Evolutionary conservation across 352 stramenopile species (phyloP).

Genomic region (Globisporangium paddicum): DNA sequence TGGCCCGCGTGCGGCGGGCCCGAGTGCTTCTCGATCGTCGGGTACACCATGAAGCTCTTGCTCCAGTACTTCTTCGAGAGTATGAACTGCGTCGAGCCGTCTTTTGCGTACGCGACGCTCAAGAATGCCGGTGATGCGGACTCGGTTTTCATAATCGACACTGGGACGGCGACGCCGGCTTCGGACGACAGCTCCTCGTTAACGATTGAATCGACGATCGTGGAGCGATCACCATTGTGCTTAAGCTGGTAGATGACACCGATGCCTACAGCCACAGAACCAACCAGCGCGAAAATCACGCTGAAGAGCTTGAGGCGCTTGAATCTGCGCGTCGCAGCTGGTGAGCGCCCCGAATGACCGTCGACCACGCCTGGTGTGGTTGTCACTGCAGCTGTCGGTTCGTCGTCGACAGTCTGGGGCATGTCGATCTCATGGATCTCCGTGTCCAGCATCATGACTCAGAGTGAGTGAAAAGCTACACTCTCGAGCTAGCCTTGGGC

Average conservation of each 20-base stretch:
- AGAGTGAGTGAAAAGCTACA: background rate
- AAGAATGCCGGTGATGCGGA: conserved; percentile 28
- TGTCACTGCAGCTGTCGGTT: background rate
- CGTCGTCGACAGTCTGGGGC: background rate
- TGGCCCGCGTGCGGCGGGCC: conserved; percentile 30
- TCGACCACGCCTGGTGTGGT: background rate
- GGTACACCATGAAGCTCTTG: conserved; percentile 64
- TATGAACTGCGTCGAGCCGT: conserved; percentile 35
- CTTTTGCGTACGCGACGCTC: conserved; percentile 26
- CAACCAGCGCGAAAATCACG: conserved; percentile 11
- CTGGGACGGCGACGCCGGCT: background rate
- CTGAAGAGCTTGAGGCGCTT: conserved; percentile 16
- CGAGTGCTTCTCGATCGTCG: conserved; percentile 55
- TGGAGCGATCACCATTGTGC: background rate
- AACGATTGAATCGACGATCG: conserved; percentile 1
- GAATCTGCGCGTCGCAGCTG: background rate
- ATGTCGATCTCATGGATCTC: conserved; percentile 10
- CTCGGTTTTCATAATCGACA: conserved; percentile 1
- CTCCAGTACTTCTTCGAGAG: conserved; percentile 58
- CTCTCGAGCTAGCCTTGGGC: background rate
- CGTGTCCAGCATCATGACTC: conserved; percentile 6
- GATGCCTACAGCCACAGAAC: conserved; percentile 16
- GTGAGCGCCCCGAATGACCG: background rate
- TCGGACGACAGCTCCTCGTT: background rate
- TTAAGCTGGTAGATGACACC: conserved; percentile 1